Evolutionary conservation across 2,329 filamentous ascomycete genomes (phyloP).

Genomic region (Monosporascus sp.): DNA sequence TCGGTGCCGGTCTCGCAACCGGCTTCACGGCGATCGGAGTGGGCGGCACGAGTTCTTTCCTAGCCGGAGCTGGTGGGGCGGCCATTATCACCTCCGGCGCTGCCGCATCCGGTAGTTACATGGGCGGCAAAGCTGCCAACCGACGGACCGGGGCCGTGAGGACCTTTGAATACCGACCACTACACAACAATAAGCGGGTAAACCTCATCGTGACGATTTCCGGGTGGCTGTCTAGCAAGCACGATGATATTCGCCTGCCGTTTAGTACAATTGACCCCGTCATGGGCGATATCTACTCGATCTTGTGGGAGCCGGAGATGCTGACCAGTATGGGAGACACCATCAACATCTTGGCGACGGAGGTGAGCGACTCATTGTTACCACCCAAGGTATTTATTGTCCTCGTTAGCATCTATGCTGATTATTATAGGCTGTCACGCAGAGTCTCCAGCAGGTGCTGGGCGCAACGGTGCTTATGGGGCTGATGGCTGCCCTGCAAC

Average conservation of each 20-base stretch:
- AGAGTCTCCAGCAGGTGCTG: slow-evolving; percentile 91
- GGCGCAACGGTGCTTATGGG: slow-evolving; percentile 82
- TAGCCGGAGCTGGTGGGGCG: slow-evolving; percentile 86
- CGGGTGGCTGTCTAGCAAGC: slow-evolving; percentile 97
- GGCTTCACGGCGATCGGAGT: slow-evolving; percentile 95
- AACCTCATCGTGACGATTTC: slow-evolving; percentile 94
- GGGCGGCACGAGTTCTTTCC: slow-evolving; percentile 78
- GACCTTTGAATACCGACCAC: slow-evolving; percentile 92
- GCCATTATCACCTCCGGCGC: slow-evolving; percentile 90
- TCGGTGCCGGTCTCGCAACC: slow-evolving; percentile 87
- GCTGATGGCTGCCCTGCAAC: slow-evolving; percentile 85
- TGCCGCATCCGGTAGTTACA: slow-evolving; percentile 78
- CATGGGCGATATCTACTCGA: slow-evolving; percentile 97
- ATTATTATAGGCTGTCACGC: slow-evolving; percentile 71
- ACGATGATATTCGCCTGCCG: slow-evolving; percentile 91
- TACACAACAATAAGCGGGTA: slow-evolving; percentile 97
- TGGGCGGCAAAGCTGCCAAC: slow-evolving; percentile 80
- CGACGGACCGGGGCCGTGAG: slow-evolving; percentile 85
- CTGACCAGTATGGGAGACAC: slow-evolving; percentile 96
- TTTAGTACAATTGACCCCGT: slow-evolving; percentile 95
- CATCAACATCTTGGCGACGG: slow-evolving; percentile 95
- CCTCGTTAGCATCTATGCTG: not conserved
- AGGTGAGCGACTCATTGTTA: slow-evolving; percentile 53
- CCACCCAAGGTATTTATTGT: not conserved
- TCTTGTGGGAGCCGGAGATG: slow-evolving; percentile 98